Base-by-base conservation (phyloP, 257 asterid genomes). In the Eucommia ulmoides region DNA sequence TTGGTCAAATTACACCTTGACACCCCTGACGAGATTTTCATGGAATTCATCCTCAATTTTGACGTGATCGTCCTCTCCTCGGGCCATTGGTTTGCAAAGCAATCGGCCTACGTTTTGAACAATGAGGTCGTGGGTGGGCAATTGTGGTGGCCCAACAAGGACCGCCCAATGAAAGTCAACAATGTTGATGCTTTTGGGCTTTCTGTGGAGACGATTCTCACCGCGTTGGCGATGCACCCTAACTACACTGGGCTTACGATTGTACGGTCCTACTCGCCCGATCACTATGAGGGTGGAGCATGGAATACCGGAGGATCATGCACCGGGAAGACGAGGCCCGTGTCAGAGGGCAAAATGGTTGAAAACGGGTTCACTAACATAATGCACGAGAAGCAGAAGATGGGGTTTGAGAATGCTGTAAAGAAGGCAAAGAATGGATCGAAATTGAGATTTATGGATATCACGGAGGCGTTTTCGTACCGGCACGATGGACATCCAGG, bases 261-360 rank as follows among this genome's bases (percentile, higher is more conserved):
- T 8, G 71, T 81, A 24, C 86, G 96, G 20, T 65, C 86, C 67
- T 91, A 46, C 65, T 91, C 99, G 7, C 96, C 96, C 0, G 95
- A 91, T 73, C 99, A 91, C 53, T 91, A 91, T 0, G 96, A 79
- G 55, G 95, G 96, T 18, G 95, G 99, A 41, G 76, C 70, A 2
- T 86, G 99, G 96, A 86, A 91, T 64, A 83, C 95, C 0, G 96
- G 99, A 50, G 99, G 99, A 33, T 83, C 94, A 0, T 91, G 99
- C 68, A 91, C 95, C 0, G 94, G 96, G 33, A 83, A 91, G 56
- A 81, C 49, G 23, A 65, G 33, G 56, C 96, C 98, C 5, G 74
- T 78, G 3, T 23, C 17, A 53, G 79, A 76, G 15, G 66, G 78
- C 20, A 74, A 76, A 53, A 48, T 91, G 26, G 81, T 69, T 54